Evolutionary conservation across 306 rosid species (phyloP), one percentile per base, ranked within the genome.

Genomic region (Alnus rubra): DNA sequence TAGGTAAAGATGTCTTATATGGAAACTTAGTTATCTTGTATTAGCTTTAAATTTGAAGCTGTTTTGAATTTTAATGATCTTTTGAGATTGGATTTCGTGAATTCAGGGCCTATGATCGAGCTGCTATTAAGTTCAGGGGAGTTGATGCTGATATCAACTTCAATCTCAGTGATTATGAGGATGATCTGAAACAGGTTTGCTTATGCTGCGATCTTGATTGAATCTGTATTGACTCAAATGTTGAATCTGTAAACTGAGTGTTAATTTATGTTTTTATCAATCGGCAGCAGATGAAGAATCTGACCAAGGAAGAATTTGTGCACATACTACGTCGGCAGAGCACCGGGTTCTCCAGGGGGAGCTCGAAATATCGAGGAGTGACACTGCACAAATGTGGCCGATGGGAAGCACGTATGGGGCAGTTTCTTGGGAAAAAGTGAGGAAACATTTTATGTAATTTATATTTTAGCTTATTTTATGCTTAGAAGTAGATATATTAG

Each of bases 371-470:
- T 79, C 80, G 99, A 81, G 99, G 99, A 71, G 99, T 96, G 56
- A 96, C 99, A 4, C 91, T 96, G 79, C 99, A 96, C 91, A 96
- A 96, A 82, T 96, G 99, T 82, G 99, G 99, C 62, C 93, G 98
- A 30, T 96, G 98, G 99, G 99, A 96, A 89, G 98, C 99, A 86
- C 88, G 96, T 78, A 96, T 96, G 97, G 99, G 99, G 73, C 99
- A 93, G 84, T 90, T 96, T 85, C 99, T 96, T 19, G 98, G 99
- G 65, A 96, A 96, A 93, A 96, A 96, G 99, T 96, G 92, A 96
- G 99, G 84, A 86, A 70, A 64, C 82, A 74, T 80, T 86, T 82
- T 75, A 2, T 80, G 78, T 81, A 75, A 77, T 79, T 73, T 84
- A 74, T 73, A 35, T 71, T 62, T 28, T 42, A 56, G 35, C 18